Evolutionary conservation across 331 rosid genomes (phyloP).

Genomic region (Cydonia oblonga): DNA sequence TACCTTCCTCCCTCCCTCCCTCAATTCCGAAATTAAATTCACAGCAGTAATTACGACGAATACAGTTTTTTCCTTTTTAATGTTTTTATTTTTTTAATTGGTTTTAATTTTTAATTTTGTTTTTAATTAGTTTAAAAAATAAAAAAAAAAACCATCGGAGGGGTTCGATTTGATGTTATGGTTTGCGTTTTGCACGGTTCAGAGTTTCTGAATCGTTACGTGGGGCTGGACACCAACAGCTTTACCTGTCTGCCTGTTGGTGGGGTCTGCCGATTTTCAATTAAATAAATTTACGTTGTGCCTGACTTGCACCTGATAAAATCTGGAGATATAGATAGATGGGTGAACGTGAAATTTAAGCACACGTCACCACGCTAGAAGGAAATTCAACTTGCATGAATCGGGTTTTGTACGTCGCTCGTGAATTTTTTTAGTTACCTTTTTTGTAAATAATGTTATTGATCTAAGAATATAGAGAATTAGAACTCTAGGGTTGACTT

Average conservation of each 20-base stretch:
- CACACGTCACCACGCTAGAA: conserved; percentile 5
- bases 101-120: no score
- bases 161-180: not conserved
- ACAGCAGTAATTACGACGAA: not conserved
- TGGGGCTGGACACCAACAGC: not conserved
- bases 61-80: no score
- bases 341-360: not conserved
- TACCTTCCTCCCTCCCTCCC: not conserved
- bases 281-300: conserved; percentile 1
- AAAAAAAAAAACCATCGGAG: not conserved
- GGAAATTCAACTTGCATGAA: no score
- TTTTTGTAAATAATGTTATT: no score
- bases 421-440: not conserved
- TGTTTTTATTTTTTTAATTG: no score
- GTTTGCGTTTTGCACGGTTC: not conserved
- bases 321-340: not conserved
- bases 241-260: not conserved
- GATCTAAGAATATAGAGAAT: no score
- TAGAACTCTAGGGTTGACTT: not conserved
- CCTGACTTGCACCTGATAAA: not conserved
- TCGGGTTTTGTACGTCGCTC: not conserved
- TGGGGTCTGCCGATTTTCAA: conserved; percentile 23
- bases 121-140: no score
- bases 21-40: not conserved
- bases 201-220: not conserved